These are phyloP conservation scores for Glycine latifolia DNA, from an alignment of 306 rosid genomes.

Conservation along the genomic window DNA sequence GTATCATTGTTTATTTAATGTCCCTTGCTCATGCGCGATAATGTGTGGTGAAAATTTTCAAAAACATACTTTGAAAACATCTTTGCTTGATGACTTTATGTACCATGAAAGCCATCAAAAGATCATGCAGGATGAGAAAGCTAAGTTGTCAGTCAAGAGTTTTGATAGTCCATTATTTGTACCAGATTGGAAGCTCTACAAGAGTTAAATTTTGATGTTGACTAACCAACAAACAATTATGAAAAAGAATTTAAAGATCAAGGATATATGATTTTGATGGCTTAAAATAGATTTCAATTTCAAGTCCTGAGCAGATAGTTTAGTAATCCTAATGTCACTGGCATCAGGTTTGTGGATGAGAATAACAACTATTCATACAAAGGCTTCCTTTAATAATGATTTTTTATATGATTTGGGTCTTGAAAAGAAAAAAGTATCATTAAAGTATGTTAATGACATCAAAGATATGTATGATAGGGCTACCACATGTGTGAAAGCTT, in stretches of 20 bases:
- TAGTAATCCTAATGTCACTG: slow-evolving; percentile 39
- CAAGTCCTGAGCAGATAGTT: slow-evolving; percentile 28
- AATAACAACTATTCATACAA: too few relatives aligned
- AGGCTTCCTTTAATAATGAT: too few relatives aligned
- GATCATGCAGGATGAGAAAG: slow-evolving; percentile 87
- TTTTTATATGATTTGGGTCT: too few relatives aligned
- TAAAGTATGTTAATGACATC: too few relatives aligned
- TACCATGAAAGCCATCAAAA: slow-evolving; percentile 92
- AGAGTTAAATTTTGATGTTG: slow-evolving; percentile 60
- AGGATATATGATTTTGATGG: slow-evolving; percentile 43
- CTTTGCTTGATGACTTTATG: slow-evolving; percentile 85
- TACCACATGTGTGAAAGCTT: too few relatives aligned
- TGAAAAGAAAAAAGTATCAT: too few relatives aligned
- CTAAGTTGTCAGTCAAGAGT: slow-evolving; percentile 63
- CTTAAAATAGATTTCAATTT: slow-evolving; percentile 41
- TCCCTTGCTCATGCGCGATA: slow-evolving; percentile 58
- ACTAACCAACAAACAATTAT: slow-evolving; percentile 45
- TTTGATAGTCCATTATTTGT: slow-evolving; percentile 50
- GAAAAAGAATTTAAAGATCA: slow-evolving; percentile 46
- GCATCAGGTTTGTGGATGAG: slow-evolving; percentile 31
- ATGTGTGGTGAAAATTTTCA: slow-evolving; percentile 74
- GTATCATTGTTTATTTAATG: slow-evolving; percentile 10
- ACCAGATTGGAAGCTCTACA: slow-evolving; percentile 53
- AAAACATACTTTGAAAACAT: slow-evolving; percentile 75
- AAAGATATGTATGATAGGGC: too few relatives aligned